Evolutionary conservation across 2,329 filamentous ascomycete genomes (phyloP).

Genomic region (Lasiodiplodia citricola): DNA sequence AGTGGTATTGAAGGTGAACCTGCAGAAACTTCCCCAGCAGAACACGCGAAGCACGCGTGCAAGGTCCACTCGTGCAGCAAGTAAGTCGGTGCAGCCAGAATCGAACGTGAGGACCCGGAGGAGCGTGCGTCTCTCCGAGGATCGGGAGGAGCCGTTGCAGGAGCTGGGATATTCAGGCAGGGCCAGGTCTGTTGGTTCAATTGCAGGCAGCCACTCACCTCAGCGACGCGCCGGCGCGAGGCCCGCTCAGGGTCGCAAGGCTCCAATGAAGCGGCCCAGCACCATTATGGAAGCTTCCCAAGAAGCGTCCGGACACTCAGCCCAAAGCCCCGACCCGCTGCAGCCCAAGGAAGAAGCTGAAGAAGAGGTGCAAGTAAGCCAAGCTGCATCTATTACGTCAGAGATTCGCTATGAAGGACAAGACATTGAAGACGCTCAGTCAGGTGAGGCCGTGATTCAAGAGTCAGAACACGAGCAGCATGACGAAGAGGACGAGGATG

Average conservation of each 20-base stretch:
- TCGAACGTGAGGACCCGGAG: slow-evolving; percentile 49
- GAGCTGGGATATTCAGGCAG: slow-evolving; percentile 64
- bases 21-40: slow-evolving; percentile 7
- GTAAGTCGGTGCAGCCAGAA: slow-evolving; percentile 37
- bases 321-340: slow-evolving; percentile 5
- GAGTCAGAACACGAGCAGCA: slow-evolving; percentile 44
- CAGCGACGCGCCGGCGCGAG: slow-evolving; percentile 31
- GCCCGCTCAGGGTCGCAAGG: slow-evolving; percentile 53
- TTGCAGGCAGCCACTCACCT: slow-evolving; percentile 53
- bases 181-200: slow-evolving; percentile 61
- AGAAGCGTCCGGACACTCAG: slow-evolving; percentile 39
- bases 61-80: slow-evolving; percentile 42
- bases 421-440: slow-evolving; percentile 6
- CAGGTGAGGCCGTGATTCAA: slow-evolving; percentile 45
- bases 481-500: slow-evolving; percentile 42
- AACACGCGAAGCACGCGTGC: slow-evolving; percentile 37
- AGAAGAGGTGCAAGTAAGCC: slow-evolving; percentile 17
- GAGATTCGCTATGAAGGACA: slow-evolving; percentile 20
- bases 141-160: slow-evolving; percentile 61
- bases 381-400: slow-evolving; percentile 12
- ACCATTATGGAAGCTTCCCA: slow-evolving; percentile 61
- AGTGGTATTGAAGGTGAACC: slow-evolving; percentile 47
- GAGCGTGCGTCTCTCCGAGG: slow-evolving; percentile 65
- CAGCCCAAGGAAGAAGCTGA: slow-evolving; percentile 8
- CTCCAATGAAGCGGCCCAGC: slow-evolving; percentile 54